phyloP scores from a whole-genome alignment of 2,329 filamentous ascomycete genomes.

The Penicillium sclerotiorum region DNA sequence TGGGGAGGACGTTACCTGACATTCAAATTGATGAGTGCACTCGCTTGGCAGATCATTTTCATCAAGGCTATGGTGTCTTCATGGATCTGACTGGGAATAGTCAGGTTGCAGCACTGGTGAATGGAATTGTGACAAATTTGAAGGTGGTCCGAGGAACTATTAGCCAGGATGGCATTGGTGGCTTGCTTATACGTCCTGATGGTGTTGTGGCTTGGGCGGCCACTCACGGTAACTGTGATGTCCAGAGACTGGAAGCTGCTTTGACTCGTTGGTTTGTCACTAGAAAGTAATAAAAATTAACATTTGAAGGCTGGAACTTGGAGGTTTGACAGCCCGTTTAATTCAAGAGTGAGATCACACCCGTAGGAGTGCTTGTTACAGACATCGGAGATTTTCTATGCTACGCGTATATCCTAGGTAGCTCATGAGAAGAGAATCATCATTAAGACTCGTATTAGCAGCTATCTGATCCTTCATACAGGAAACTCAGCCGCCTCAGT shows the following conservation, averaged over 20 bases:
- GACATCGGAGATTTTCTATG: no score
- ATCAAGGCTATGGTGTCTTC: constrained; percentile 28
- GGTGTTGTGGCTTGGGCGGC: constrained; percentile 37
- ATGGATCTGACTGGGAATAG: constrained; percentile 4
- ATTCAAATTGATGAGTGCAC: constrained; percentile 31
- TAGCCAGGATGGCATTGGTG: constrained; percentile 20
- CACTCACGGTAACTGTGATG: neutral
- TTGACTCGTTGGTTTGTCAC: neutral
- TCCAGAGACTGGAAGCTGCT: neutral
- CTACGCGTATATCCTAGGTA: no score
- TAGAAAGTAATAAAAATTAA: no score
- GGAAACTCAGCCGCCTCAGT: neutral
- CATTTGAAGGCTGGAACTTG: no score
- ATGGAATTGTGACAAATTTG: neutral
- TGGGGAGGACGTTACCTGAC: constrained; percentile 42
- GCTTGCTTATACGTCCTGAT: constrained; percentile 36
- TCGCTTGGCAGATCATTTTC: constrained; percentile 35
- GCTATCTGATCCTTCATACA: neutral
- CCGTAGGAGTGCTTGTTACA: no score
- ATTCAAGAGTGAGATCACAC: no score
- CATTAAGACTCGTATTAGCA: neutral
- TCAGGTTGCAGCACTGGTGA: neutral
- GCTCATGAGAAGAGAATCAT: no score
- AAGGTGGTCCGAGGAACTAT: constrained; percentile 4
- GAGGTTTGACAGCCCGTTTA: no score